phyloP scores from a whole-genome alignment of 73 alveolate species.

The Paramecium tetraurelia region DNA sequence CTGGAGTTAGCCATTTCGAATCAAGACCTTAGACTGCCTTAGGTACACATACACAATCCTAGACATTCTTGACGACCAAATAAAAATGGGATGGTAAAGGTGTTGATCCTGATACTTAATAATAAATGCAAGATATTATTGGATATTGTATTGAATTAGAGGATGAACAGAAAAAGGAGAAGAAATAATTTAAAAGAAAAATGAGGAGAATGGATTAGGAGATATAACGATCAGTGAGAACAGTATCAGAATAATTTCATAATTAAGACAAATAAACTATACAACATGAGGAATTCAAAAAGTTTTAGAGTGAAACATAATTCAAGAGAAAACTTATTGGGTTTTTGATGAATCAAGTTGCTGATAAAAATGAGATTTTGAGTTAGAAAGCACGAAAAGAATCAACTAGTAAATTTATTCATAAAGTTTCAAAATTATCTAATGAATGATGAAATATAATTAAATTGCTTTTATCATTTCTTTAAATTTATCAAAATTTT shows the following conservation, averaged over 20 bases:
- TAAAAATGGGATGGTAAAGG: not conserved
- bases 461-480: not conserved
- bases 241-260: not conserved
- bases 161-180: not conserved
- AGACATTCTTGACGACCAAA: not conserved
- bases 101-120: slow-evolving; percentile 9
- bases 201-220: not conserved
- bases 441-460: not conserved
- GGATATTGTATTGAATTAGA: slow-evolving; percentile 14
- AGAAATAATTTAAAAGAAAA: not conserved
- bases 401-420: not conserved
- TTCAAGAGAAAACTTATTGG: slow-evolving; percentile 5
- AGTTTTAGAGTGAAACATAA: not conserved
- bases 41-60: not conserved
- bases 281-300: not conserved
- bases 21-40: not conserved
- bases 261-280: not conserved
- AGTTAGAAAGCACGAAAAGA: slow-evolving; percentile 3
- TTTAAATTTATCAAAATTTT: not conserved
- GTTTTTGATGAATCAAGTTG: not conserved
- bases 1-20: slow-evolving; percentile 2
- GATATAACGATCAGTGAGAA: not conserved
- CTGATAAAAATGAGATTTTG: slow-evolving; percentile 17
- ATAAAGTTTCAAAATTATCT: not conserved
- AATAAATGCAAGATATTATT: not conserved